Percentiles rank a stretch among this genome's conserved stretches.
Evolutionary conservation across 2,329 filamentous ascomycete species (phyloP).

Genomic region (Cladosporium sp.): DNA sequence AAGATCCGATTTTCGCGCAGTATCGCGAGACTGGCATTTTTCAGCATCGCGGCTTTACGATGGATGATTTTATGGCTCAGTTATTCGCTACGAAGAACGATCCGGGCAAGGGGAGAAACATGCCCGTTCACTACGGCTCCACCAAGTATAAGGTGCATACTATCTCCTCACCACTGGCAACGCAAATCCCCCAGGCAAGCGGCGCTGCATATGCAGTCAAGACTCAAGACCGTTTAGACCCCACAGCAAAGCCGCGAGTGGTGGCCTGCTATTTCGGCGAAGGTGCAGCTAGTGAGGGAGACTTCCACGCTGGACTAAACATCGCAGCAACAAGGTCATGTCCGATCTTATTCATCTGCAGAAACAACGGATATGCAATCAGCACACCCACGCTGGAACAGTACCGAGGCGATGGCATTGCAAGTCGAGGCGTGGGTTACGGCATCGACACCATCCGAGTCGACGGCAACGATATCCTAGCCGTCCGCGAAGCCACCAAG

Average conservation of each 20-base stretch:
- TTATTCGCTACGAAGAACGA: conserved; percentile 85
- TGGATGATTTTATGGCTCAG: conserved; percentile 91
- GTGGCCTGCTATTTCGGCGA: conserved; percentile 86
- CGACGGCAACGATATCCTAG: conserved; percentile 92
- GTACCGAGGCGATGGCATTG: conserved; percentile 87
- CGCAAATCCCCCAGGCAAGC: conserved; percentile 81
- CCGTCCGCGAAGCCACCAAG: conserved; percentile 74
- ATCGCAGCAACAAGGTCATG: conserved; percentile 86
- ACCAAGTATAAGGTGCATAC: conserved; percentile 81
- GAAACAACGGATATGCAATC: conserved; percentile 91
- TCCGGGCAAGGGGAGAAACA: conserved; percentile 76
- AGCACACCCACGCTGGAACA: conserved; percentile 85
- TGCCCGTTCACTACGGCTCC: conserved; percentile 96
- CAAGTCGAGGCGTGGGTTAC: conserved; percentile 79
- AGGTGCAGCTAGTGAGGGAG: conserved; percentile 82
- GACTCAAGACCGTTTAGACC: conserved; percentile 68
- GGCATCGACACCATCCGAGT: conserved; percentile 91
- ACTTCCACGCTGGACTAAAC: conserved; percentile 87
- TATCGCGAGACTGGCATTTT: conserved; percentile 93
- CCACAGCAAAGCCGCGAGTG: conserved; percentile 61
- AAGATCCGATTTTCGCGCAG: conserved; percentile 89
- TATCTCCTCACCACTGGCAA: conserved; percentile 79
- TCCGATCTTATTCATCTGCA: conserved; percentile 82
- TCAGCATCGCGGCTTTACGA: conserved; percentile 77
- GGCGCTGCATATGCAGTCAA: conserved; percentile 86